These are phyloP conservation scores for Syzygium aqueum DNA, from an alignment of 345 rosid genomes.

Conservation along the genomic window DNA sequence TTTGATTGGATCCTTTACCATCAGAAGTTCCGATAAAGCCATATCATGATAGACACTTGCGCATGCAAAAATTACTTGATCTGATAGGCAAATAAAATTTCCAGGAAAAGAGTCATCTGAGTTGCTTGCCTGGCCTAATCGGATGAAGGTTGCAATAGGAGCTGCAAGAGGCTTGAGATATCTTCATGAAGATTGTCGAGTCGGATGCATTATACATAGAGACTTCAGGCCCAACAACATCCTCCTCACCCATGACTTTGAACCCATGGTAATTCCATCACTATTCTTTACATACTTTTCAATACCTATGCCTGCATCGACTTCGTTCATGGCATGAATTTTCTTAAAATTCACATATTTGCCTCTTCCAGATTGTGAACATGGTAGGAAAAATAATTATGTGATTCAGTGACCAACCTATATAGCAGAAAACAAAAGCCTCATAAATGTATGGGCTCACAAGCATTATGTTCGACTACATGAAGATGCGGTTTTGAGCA, in stretches of 20 bases:
- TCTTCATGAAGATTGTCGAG: constrained; percentile 72
- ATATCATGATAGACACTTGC: neutral
- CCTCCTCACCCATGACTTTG: constrained; percentile 64
- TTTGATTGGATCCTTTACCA: neutral
- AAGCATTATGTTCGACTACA: neutral
- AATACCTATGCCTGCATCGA: neutral
- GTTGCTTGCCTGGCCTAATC: constrained; percentile 31
- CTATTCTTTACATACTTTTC: neutral
- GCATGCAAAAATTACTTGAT: neutral
- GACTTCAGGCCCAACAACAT: constrained; percentile 60
- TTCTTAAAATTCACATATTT: neutral
- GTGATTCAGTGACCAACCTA: neutral
- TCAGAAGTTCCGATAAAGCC: neutral
- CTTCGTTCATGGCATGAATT: neutral
- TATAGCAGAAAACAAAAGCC: neutral
- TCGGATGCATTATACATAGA: constrained; percentile 61
- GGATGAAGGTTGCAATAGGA: constrained; percentile 54
- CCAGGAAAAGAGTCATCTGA: constrained; percentile 14
- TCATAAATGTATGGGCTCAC: neutral
- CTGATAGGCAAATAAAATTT: neutral
- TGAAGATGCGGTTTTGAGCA: neutral
- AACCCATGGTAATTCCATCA: constrained; percentile 35
- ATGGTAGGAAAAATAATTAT: neutral
- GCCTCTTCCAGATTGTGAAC: neutral
- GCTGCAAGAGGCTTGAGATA: constrained; percentile 65